phyloP scores from a whole-genome alignment of 176 grass and related monocot species.

The Hordeum marinum region DNA sequence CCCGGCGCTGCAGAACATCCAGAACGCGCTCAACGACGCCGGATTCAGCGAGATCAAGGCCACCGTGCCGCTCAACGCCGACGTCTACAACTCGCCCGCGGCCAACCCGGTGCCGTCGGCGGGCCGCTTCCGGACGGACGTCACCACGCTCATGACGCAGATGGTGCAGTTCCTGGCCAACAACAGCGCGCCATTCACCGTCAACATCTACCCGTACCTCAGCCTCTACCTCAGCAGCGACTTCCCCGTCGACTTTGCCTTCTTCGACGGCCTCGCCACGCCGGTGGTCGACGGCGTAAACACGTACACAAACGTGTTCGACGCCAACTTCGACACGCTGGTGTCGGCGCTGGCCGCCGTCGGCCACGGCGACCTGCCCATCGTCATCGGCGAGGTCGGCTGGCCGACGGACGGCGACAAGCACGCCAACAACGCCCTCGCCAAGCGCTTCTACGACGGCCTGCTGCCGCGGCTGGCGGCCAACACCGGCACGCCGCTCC shows the following conservation, averaged over 20 bases:
- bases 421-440: constrained; percentile 46
- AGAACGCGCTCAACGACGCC: constrained; percentile 72
- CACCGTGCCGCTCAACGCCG: constrained; percentile 77
- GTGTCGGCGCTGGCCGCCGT: constrained; percentile 55
- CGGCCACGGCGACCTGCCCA: constrained; percentile 54
- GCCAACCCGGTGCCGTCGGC: constrained; percentile 57
- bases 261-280: constrained; percentile 61
- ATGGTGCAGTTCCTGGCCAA: constrained; percentile 79
- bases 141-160: constrained; percentile 55
- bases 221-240: constrained; percentile 66
- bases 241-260: constrained; percentile 86
- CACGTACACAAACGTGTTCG: constrained; percentile 85
- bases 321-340: constrained; percentile 85
- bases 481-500: constrained; percentile 63
- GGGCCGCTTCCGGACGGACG: constrained; percentile 61
- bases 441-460: constrained; percentile 85
- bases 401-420: constrained; percentile 92
- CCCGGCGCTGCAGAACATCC: constrained; percentile 73
- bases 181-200: constrained; percentile 76
- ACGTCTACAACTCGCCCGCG: constrained; percentile 50
- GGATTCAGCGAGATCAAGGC: constrained; percentile 75
- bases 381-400: constrained; percentile 90
- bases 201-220: constrained; percentile 97
- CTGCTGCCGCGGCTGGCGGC: constrained; percentile 44
- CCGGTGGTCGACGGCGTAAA: constrained; percentile 46